phyloP scores from a whole-genome alignment of 192 early-diverging fungal species.

The Coemansia sp. region DNA sequence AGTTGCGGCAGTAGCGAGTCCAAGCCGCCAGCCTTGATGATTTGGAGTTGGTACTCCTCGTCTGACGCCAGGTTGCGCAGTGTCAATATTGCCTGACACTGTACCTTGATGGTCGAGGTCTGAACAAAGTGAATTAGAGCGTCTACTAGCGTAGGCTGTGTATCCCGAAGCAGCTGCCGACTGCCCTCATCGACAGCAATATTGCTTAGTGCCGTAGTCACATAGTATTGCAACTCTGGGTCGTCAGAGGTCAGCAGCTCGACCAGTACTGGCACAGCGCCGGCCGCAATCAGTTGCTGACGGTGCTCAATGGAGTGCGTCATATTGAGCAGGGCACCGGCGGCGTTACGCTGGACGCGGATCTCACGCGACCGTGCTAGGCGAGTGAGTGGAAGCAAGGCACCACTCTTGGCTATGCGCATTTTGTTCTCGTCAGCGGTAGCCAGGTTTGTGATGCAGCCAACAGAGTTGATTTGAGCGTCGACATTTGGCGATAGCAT shows the following conservation, averaged over 20 bases:
- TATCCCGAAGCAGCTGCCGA: conserved; percentile 69
- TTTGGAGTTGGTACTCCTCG: conserved; percentile 86
- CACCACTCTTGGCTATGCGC: conserved; percentile 84
- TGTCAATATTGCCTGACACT: conserved; percentile 87
- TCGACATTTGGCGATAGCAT: conserved; percentile 87
- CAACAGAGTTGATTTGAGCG: conserved; percentile 93
- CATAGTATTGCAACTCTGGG: conserved; percentile 89
- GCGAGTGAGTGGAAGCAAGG: conserved; percentile 71
- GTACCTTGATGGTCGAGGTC: conserved; percentile 79
- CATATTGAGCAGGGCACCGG: conserved; percentile 91
- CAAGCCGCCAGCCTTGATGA: conserved; percentile 78
- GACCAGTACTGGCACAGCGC: conserved; percentile 83
- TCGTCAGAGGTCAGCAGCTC: conserved; percentile 75
- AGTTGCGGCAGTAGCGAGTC: conserved; percentile 73
- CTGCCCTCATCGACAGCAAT: conserved; percentile 83
- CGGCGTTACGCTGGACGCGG: conserved; percentile 88
- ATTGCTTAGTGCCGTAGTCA: conserved; percentile 86
- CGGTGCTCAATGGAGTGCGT: conserved; percentile 87
- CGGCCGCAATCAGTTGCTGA: conserved; percentile 79
- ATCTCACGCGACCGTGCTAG: conserved; percentile 81
- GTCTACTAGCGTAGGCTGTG: conserved; percentile 76
- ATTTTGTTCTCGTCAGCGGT: conserved; percentile 90
- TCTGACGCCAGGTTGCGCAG: conserved; percentile 80
- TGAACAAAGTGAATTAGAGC: conserved; percentile 78
- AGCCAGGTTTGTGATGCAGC: conserved; percentile 92